These are phyloP conservation scores for Globisporangium lucens DNA, from an alignment of 352 stramenopile species.

Conservation along the genomic window DNA sequence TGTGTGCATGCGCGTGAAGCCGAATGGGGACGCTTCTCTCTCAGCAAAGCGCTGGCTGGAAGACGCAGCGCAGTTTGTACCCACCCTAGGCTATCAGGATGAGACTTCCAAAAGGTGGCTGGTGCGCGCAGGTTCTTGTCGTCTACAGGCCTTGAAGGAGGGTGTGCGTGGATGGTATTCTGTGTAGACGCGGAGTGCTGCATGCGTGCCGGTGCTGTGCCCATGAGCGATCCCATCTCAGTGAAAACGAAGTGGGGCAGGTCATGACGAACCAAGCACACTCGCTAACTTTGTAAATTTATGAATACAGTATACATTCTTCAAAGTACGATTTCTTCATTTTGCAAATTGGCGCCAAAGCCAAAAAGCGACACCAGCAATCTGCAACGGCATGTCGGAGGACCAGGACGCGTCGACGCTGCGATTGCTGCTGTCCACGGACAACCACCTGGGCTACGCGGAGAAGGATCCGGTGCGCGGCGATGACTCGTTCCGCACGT, in stretches of 20 bases:
- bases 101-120: too few relatives aligned
- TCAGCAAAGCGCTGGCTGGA: too few relatives aligned
- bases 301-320: background rate
- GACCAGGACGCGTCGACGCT: conserved; percentile 44
- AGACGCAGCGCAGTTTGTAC: background rate
- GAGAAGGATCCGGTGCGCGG: conserved; percentile 95
- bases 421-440: conserved; percentile 95
- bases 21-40: background rate
- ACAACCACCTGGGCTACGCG: conserved; percentile 98
- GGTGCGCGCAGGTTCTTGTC: conserved; percentile 3
- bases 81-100: background rate
- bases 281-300: background rate
- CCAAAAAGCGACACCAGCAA: background rate
- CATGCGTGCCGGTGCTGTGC: background rate
- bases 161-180: background rate
- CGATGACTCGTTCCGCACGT: conserved; percentile 90
- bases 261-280: too few relatives aligned
- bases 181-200: background rate
- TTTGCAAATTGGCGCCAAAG: conserved; percentile 5
- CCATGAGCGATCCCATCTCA: background rate
- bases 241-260: background rate
- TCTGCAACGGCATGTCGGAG: conserved; percentile 3
- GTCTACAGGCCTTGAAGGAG: background rate
- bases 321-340: background rate
- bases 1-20: background rate